Evolutionary conservation across 73 alveolate genomes (phyloP).

Genomic region (Paramecium caudatum): DNA sequence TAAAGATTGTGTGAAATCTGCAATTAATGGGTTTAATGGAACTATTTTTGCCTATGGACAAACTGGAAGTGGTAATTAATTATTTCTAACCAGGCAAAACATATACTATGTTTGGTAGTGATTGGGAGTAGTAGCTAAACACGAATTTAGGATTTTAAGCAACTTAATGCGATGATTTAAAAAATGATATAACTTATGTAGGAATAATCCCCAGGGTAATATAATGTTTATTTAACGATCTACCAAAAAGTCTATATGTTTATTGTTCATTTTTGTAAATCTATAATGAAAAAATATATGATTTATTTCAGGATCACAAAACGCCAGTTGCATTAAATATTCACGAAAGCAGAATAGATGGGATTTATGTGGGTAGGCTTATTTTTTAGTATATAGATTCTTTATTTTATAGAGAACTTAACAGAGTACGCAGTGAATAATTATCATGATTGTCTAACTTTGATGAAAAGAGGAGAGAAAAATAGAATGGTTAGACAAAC

Average conservation of each 20-base stretch:
- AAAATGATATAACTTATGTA: conserved; percentile 56
- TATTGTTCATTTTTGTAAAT: conserved; percentile 71
- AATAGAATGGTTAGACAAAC: conserved; percentile 86
- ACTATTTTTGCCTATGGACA: conserved; percentile 86
- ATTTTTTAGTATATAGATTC: conserved; percentile 22
- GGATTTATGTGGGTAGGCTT: conserved; percentile 72
- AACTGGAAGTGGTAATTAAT: conserved; percentile 83
- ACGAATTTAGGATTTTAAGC: not conserved
- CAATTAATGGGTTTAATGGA: conserved; percentile 81
- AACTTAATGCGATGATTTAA: conserved; percentile 55
- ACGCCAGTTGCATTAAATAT: conserved; percentile 12
- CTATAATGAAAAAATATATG: conserved; percentile 73
- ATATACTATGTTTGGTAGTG: conserved; percentile 82
- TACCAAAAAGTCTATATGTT: conserved; percentile 55
- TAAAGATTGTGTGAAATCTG: conserved; percentile 65
- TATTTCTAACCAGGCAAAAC: conserved; percentile 71
- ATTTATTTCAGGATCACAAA: conserved; percentile 67
- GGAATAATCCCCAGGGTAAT: conserved; percentile 72
- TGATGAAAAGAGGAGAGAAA: conserved; percentile 87
- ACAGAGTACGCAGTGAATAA: conserved; percentile 85
- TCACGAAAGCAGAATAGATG: conserved; percentile 75
- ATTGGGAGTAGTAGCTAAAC: conserved; percentile 72
- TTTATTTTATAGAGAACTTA: conserved; percentile 72
- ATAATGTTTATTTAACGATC: conserved; percentile 22
- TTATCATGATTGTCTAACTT: conserved; percentile 79